These are phyloP conservation scores for Rosa multiflora DNA, from an alignment of 306 rosid species.

Conservation along the genomic window DNA sequence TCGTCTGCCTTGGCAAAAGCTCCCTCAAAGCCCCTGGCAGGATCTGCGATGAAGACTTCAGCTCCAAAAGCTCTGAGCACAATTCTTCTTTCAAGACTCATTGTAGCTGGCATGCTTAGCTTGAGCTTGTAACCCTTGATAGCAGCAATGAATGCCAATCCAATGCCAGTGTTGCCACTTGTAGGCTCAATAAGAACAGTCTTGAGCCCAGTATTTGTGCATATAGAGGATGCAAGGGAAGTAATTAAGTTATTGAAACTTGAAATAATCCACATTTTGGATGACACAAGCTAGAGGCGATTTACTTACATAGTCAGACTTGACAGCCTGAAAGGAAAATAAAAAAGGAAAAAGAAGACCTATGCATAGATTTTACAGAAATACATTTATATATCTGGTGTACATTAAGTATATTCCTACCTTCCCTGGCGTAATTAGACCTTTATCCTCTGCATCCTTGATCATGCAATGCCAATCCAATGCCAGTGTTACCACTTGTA, in stretches of 20 bases:
- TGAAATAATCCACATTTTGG: conserved; percentile 22
- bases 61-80: conserved; percentile 76
- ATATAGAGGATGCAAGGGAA: conserved; percentile 15
- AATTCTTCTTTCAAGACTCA: conserved; percentile 66
- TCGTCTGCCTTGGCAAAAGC: conserved; percentile 52
- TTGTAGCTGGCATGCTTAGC: background rate
- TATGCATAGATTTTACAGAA: no score
- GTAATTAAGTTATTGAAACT: conserved; percentile 16
- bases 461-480: conserved; percentile 77
- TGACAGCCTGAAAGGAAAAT: background rate
- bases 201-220: conserved; percentile 36
- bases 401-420: no score
- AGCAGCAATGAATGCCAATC: conserved; percentile 71
- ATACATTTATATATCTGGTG: no score
- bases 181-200: conserved; percentile 71
- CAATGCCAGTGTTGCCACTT: conserved; percentile 86
- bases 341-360: no score
- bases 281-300: no score
- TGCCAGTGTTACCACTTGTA: conserved; percentile 86
- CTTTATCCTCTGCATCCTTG: no score
- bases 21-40: conserved; percentile 55
- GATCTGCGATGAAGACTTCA: conserved; percentile 61
- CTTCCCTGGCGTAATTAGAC: no score
- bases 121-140: no score
- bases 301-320: no score